Conservation (phyloP, 2,329 filamentous ascomycete genomes). For the Aureobasidium subglaciale region DNA sequence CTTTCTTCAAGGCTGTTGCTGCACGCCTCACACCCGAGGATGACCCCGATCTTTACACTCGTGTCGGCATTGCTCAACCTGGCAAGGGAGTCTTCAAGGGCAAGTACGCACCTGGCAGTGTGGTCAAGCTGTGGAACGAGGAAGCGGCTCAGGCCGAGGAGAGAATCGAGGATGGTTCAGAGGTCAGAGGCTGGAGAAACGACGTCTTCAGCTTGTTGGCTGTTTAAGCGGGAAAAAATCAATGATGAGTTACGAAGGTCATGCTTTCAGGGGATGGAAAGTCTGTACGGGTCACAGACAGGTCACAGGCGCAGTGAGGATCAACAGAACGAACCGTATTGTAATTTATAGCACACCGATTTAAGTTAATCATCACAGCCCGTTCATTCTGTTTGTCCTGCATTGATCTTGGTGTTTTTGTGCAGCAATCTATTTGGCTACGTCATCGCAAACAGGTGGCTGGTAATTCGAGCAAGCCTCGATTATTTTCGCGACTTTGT, state of each 20-base stretch:
- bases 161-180: constrained; percentile 62
- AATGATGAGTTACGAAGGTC: constrained; percentile 1
- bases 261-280: not conserved
- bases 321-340: not conserved
- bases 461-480: constrained; percentile 1
- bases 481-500: not conserved
- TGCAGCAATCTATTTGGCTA: not conserved
- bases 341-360: not conserved
- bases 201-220: constrained; percentile 59
- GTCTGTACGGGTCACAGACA: not conserved
- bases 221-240: not conserved
- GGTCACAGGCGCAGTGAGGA: not conserved
- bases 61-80: constrained; percentile 61
- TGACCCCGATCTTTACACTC: constrained; percentile 68
- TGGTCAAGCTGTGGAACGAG: constrained; percentile 84
- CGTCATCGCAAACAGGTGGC: constrained; percentile 3
- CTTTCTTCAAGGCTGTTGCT: constrained; percentile 76
- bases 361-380: not conserved
- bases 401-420: not conserved
- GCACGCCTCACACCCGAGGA: constrained; percentile 64
- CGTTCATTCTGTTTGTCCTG: too few relatives aligned
- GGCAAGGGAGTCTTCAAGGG: constrained; percentile 66
- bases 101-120: constrained; percentile 79
- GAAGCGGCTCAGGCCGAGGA: constrained; percentile 65
- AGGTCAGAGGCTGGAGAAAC: constrained; percentile 71